Conservation (phyloP, 2,329 filamentous ascomycete species). For the Periconia sp. region DNA sequence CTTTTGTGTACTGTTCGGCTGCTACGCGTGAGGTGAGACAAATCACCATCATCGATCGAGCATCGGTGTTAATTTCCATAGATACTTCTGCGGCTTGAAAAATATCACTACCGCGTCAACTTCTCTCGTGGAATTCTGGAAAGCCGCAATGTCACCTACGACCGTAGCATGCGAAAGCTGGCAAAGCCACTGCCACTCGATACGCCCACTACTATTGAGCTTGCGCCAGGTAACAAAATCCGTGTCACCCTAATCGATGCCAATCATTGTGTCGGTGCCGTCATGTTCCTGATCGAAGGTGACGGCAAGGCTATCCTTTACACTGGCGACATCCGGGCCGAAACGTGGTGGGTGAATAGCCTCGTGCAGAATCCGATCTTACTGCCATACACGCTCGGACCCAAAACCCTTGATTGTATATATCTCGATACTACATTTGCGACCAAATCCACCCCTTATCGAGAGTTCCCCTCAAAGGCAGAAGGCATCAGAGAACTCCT, state of each 20-base stretch:
- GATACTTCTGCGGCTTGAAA: constrained; percentile 77
- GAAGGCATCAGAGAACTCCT: constrained; percentile 77
- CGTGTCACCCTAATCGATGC: constrained; percentile 85
- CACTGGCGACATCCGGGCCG: constrained; percentile 84
- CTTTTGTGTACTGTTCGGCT: constrained; percentile 88
- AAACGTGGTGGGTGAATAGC: constrained; percentile 81
- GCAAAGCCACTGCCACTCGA: constrained; percentile 81
- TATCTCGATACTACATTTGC: constrained; percentile 89
- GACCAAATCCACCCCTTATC: constrained; percentile 51
- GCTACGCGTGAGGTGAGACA: constrained; percentile 68
- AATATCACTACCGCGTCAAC: constrained; percentile 78
- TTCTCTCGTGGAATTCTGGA: constrained; percentile 78
- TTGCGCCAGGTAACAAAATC: constrained; percentile 68
- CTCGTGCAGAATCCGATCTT: constrained; percentile 71
- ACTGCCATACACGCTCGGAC: constrained; percentile 65
- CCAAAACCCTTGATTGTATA: constrained; percentile 67
- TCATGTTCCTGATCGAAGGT: constrained; percentile 90
- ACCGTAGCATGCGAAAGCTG: constrained; percentile 68
- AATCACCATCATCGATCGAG: too few relatives aligned
- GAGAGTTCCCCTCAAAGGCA: constrained; percentile 64
- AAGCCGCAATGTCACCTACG: constrained; percentile 70
- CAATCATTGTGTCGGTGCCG: constrained; percentile 86
- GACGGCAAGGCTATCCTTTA: constrained; percentile 75
- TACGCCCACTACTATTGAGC: constrained; percentile 74
- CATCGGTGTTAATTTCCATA: constrained; percentile 19